A percentile compares a stretch with the other conserved stretches of the same genome.
Conservation (phyloP, 352 stramenopile genomes). For the Phytophthora sojae region DNA sequence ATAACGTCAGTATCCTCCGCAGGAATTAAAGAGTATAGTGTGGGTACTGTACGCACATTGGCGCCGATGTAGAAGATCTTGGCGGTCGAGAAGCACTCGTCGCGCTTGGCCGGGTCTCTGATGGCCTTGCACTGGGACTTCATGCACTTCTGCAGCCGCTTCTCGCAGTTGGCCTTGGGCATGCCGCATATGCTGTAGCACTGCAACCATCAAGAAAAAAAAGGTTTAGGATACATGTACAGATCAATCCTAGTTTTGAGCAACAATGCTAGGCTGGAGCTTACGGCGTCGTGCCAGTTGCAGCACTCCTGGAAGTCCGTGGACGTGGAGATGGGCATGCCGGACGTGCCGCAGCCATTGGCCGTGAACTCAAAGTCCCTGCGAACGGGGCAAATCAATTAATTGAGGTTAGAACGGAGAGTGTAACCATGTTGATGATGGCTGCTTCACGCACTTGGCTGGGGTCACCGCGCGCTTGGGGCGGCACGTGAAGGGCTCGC, state of each 20-base stretch:
- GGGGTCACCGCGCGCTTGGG: constrained; percentile 22
- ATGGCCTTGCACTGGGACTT: constrained; percentile 53
- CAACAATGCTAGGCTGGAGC: constrained; percentile 2
- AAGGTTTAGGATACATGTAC: background rate
- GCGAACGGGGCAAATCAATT: background rate
- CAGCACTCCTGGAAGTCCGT: constrained; percentile 76
- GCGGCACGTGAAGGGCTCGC: constrained; percentile 49
- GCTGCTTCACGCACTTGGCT: constrained; percentile 26
- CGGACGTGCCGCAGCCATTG: constrained; percentile 78
- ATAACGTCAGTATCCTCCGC: background rate
- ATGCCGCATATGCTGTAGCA: constrained; percentile 87
- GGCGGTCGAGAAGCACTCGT: constrained; percentile 67
- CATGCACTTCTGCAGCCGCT: constrained; percentile 80
- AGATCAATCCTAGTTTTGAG: background rate
- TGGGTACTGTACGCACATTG: constrained; percentile 32
- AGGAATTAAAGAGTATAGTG: no score
- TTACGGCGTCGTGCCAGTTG: constrained; percentile 83
- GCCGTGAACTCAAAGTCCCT: constrained; percentile 79
- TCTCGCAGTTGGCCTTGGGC: constrained; percentile 75
- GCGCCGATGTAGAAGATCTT: constrained; percentile 74
- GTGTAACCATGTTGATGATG: constrained; percentile 16
- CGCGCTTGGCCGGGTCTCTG: constrained; percentile 22
- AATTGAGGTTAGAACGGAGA: background rate
- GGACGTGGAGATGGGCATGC: constrained; percentile 53
- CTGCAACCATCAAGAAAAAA: constrained; percentile 31